Conservation (phyloP, 495 filamentous ascomycete genomes). For the Oidiodendron maius region DNA sequence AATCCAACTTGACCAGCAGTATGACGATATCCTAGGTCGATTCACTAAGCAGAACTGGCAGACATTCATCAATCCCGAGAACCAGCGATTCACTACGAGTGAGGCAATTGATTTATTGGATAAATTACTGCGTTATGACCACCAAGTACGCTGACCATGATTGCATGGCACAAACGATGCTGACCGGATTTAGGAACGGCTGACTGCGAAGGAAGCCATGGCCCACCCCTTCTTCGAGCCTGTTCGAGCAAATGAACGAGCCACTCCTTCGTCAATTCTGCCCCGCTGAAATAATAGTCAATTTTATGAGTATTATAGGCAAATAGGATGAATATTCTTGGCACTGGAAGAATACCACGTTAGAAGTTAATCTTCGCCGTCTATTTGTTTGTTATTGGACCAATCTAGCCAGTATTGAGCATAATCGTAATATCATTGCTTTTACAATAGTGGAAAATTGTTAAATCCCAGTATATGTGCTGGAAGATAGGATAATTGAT, state of each 20-base stretch:
- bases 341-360: too few species aligned
- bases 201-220: slow-evolving; percentile 98
- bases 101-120: slow-evolving; percentile 98
- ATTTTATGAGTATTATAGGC: too few species aligned
- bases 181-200: slow-evolving; percentile 63
- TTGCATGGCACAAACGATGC: not conserved
- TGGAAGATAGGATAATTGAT: too few species aligned
- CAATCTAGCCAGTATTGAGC: too few species aligned
- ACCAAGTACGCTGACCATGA: slow-evolving; percentile 61
- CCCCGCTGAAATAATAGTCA: too few species aligned
- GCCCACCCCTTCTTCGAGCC: slow-evolving; percentile 89
- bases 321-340: too few species aligned
- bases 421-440: too few species aligned
- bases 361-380: too few species aligned
- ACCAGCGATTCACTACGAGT: slow-evolving; percentile 91
- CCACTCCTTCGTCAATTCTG: too few species aligned
- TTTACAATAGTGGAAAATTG: too few species aligned
- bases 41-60: slow-evolving; percentile 97
- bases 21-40: slow-evolving; percentile 93
- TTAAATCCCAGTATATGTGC: too few species aligned
- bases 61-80: slow-evolving; percentile 89
- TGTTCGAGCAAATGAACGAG: slow-evolving; percentile 49
- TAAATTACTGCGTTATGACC: slow-evolving; percentile 92
- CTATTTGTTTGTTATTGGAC: too few species aligned
- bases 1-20: slow-evolving; percentile 94